Evolutionary conservation across 805 yeast species (phyloP), one percentile per base, ranked within the genome.

Genomic region (Wickerhamiella siamensis): DNA sequence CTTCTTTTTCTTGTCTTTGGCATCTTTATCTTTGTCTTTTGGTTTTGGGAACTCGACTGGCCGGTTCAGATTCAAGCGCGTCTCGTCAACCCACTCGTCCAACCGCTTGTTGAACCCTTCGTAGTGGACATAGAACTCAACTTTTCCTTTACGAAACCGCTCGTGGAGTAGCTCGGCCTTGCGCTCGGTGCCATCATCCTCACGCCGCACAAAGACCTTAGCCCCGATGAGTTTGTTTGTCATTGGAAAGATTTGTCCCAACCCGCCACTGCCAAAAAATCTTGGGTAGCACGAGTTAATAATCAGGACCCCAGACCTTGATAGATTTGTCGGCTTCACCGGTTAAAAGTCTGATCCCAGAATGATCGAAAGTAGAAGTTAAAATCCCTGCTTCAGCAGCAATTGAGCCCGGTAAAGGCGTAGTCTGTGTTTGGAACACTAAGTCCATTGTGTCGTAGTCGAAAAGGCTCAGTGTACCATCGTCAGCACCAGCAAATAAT

Each of bases 21-120:
- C 33, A 10, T 42, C 41, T 20, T 50, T 48, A 21, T 43, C 48
- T 14, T 56, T 38, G 37, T 55, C 39, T 67, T 75, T 44, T 67
- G 71, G 54, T 67, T 71, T 37, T 0, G 95, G 95, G 48, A 75
- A 65, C 16, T 72, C 72, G 43, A 88, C 73, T 0, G 83, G 83
- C 42, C 75, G 65, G n/a, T 69, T 64, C 41, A 76, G 70, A 57
- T 84, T 83, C 9, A 91, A 76, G 40, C 93, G 69, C 31, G 75
- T 77, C 4, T 74, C 67, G 17, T 71, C 67, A 5, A 91, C 74
- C 97, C 97, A 88, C 60, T 91, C 98, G 64, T 91, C 99, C 51
- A 91, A 70, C 60, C 99, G 80, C 61, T 91, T 91, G 66, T 91
- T 91, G 67, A 79, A 91, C 51, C 87, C 95, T 41, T 77, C 83